A percentile compares a stretch with the other conserved stretches of the same genome.
phyloP scores from a whole-genome alignment of 495 filamentous ascomycete species.

The Podospora sp. region DNA sequence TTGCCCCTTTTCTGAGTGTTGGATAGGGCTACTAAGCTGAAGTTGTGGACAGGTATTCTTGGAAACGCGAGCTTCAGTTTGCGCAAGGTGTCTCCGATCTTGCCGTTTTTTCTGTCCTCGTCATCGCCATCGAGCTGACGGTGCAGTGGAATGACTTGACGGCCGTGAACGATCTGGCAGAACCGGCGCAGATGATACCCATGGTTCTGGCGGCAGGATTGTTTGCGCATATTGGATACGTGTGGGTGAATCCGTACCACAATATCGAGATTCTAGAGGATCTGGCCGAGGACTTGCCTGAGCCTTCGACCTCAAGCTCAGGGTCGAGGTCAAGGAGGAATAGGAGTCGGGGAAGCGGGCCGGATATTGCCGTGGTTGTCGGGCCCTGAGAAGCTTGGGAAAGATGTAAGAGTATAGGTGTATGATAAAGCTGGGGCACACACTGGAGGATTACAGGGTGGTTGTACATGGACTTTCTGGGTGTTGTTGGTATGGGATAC shows the following conservation, averaged over 20 bases:
- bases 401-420: too few species aligned
- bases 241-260: constrained; percentile 21
- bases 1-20: background rate
- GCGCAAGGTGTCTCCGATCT: constrained; percentile 24
- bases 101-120: constrained; percentile 27
- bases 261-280: constrained; percentile 8
- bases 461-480: too few species aligned
- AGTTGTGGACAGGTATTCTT: constrained; percentile 12
- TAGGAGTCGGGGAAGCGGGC: background rate
- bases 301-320: background rate
- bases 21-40: too few species aligned
- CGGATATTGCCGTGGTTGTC: background rate
- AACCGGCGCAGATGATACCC: constrained; percentile 7
- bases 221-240: constrained; percentile 14
- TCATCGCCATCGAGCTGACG: constrained; percentile 38
- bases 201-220: constrained; percentile 13
- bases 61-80: constrained; percentile 17
- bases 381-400: too few species aligned
- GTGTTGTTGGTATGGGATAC: too few species aligned
- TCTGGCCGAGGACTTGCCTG: background rate
- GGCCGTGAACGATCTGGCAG: background rate
- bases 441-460: too few species aligned
- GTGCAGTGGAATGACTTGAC: constrained; percentile 36
- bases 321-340: background rate
- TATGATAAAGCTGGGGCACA: too few species aligned